These are phyloP conservation scores for Wickerhamiella occidentalis DNA, from an alignment of 805 yeast genomes.

Conservation along the genomic window DNA sequence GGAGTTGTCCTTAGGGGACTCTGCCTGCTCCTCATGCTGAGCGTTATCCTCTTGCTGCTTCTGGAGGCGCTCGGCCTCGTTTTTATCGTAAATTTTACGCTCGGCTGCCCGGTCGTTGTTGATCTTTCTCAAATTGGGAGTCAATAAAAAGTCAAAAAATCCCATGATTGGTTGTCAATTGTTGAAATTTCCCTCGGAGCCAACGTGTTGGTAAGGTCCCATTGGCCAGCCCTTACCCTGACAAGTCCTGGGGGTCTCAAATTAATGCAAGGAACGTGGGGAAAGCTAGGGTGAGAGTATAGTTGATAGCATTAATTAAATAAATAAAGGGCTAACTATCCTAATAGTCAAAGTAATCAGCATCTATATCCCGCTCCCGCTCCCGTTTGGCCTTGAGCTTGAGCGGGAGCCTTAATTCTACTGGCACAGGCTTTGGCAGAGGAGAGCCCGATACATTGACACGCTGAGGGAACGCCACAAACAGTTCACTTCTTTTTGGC, in stretches of 20 bases:
- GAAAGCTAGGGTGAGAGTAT: neutral
- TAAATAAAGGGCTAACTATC: neutral
- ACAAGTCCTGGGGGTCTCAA: too few species aligned
- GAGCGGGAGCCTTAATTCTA: neutral
- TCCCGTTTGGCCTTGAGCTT: neutral
- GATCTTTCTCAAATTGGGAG: neutral
- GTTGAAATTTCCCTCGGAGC: neutral
- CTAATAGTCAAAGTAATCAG: neutral
- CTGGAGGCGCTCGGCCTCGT: slow-evolving; percentile 4
- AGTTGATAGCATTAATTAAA: neutral
- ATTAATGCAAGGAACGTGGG: too few species aligned
- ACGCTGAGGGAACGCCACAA: slow-evolving; percentile 2
- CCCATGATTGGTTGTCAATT: slow-evolving; percentile 7
- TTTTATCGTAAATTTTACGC: neutral
- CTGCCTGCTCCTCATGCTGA: neutral
- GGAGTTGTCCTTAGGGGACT: neutral
- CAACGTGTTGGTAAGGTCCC: neutral
- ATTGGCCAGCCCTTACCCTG: slow-evolving; percentile 7
- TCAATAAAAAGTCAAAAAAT: slow-evolving; percentile 5
- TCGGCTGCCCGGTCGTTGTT: neutral
- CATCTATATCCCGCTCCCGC: neutral
- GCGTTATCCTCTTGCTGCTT: neutral
- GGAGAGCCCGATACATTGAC: neutral
- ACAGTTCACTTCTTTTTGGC: neutral
- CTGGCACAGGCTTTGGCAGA: neutral